These are phyloP conservation scores for Diaporthe amygdali DNA, from an alignment of 2,329 filamentous ascomycete species.

Conservation along the genomic window DNA sequence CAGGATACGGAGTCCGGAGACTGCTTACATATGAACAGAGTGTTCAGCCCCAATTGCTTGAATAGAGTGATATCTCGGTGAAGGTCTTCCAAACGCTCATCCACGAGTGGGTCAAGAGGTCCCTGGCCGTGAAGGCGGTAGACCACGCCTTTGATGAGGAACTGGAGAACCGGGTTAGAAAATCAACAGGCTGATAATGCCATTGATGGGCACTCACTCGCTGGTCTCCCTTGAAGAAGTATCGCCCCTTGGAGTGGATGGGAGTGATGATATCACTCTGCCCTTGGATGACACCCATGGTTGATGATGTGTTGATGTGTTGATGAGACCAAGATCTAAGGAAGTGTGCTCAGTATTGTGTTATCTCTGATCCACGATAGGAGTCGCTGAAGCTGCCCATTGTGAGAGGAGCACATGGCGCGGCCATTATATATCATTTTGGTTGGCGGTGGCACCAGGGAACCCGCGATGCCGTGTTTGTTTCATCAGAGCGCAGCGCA, in stretches of 20 bases:
- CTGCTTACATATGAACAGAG: conserved; percentile 32
- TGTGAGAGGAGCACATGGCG: background rate
- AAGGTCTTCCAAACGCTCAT: conserved; percentile 30
- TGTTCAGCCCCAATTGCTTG: conserved; percentile 33
- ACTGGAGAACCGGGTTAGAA: conserved; percentile 1
- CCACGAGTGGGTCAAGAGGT: conserved; percentile 25
- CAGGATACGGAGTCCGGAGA: background rate
- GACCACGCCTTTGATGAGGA: conserved; percentile 26
- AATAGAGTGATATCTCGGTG: conserved; percentile 31
- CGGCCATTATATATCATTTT: conserved; percentile 4
- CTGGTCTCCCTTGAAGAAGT: conserved; percentile 30
- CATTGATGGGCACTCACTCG: conserved; percentile 7
- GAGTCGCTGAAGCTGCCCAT: background rate
- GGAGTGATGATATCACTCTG: background rate
- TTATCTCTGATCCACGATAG: background rate
- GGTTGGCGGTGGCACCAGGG: background rate
- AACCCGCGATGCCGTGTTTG: background rate
- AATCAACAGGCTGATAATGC: background rate
- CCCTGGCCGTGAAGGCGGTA: conserved; percentile 20
- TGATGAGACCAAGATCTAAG: background rate
- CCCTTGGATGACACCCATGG: background rate
- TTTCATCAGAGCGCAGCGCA: background rate
- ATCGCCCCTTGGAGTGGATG: conserved; percentile 33
- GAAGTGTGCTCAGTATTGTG: background rate
- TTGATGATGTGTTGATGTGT: background rate